Percentiles rank a stretch among this genome's conserved stretches.
Conservation (phyloP, 2,329 filamentous ascomycete species). For the Fusarium sp. region DNA sequence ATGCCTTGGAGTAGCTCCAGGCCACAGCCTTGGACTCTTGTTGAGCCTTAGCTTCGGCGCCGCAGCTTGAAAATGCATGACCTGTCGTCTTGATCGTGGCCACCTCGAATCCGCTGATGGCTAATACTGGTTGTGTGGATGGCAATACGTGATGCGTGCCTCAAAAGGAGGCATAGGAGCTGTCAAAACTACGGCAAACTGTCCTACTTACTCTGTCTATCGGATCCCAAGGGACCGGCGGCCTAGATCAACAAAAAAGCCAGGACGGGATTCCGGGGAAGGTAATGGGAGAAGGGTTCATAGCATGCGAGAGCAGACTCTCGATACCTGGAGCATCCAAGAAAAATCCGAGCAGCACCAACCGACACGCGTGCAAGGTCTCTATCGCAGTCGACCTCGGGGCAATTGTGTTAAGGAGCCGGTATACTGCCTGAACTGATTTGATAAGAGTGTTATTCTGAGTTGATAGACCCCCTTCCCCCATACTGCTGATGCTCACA, state of each 20-base stretch:
- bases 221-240: too few species aligned
- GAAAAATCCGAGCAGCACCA: neutral
- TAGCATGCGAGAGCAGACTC: neutral
- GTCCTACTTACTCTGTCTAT: too few species aligned
- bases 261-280: neutral
- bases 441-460: too few species aligned
- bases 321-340: neutral
- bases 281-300: neutral
- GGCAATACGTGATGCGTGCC: neutral
- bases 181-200: too few species aligned
- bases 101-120: neutral
- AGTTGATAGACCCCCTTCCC: too few species aligned
- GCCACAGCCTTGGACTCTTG: neutral
- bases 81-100: neutral
- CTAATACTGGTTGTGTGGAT: neutral
- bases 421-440: too few species aligned
- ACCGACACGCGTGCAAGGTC: neutral
- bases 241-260: neutral
- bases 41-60: accelerated
- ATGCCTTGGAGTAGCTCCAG: neutral
- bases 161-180: neutral
- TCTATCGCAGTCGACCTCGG: neutral
- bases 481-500: too few species aligned
- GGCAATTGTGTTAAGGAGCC: too few species aligned
- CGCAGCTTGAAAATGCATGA: neutral